Conservation (phyloP, 2,329 filamentous ascomycete species). For the Cladosporium oxysporum region DNA sequence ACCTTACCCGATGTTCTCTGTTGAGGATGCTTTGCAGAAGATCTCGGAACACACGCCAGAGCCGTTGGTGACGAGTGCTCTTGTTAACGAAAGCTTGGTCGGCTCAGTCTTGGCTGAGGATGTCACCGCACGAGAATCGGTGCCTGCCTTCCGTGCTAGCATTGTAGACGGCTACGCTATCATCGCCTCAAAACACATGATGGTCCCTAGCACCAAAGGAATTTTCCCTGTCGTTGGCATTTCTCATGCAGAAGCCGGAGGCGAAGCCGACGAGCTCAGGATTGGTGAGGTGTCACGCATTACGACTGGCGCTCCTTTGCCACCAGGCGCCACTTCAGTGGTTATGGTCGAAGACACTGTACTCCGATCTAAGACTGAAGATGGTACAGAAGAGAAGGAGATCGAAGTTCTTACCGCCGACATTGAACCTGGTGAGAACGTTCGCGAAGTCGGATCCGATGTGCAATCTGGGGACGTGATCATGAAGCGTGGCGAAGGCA, state of each 20-base stretch:
- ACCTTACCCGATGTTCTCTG: conserved; percentile 88
- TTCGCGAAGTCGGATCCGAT: conserved; percentile 89
- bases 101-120: conserved; percentile 81
- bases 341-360: conserved; percentile 96
- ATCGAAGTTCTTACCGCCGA: conserved; percentile 81
- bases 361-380: conserved; percentile 72
- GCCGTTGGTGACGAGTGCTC: conserved; percentile 57
- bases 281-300: conserved; percentile 82
- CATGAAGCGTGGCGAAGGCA: conserved; percentile 74
- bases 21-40: conserved; percentile 73
- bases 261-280: conserved; percentile 64
- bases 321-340: conserved; percentile 83
- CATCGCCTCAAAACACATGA: conserved; percentile 53
- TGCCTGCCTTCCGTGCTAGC: conserved; percentile 91
- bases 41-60: conserved; percentile 73
- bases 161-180: conserved; percentile 97
- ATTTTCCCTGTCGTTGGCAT: conserved; percentile 83
- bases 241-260: conserved; percentile 78
- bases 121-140: conserved; percentile 75
- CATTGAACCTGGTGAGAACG: conserved; percentile 78
- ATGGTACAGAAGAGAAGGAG: conserved; percentile 81
- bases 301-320: conserved; percentile 90
- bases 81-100: conserved; percentile 67
- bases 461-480: conserved; percentile 69
- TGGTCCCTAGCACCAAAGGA: conserved; percentile 66